These are phyloP conservation scores for Pterocarpus santalinus DNA, from an alignment of 306 rosid species.

Conservation along the genomic window DNA sequence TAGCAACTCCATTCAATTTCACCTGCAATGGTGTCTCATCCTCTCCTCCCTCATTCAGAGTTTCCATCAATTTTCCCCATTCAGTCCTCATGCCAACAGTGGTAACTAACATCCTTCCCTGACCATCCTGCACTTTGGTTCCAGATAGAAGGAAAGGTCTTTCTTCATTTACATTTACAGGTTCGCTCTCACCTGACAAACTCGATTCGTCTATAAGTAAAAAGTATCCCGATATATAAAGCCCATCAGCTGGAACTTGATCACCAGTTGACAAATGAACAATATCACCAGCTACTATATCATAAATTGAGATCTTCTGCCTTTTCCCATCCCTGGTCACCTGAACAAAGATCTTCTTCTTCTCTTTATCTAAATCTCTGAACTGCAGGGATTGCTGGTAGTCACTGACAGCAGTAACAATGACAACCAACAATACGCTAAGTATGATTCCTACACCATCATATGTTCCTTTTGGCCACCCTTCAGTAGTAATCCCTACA, in stretches of 20 bases:
- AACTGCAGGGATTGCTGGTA: slow-evolving; percentile 91
- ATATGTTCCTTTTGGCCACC: slow-evolving; percentile 89
- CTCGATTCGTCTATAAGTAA: slow-evolving; percentile 89
- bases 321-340: slow-evolving; percentile 85
- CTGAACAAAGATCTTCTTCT: slow-evolving; percentile 85
- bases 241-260: slow-evolving; percentile 97
- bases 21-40: slow-evolving; percentile 99
- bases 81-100: slow-evolving; percentile 98
- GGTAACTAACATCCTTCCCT: slow-evolving; percentile 89
- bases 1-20: slow-evolving; percentile 95
- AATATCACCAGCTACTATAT: slow-evolving; percentile 88
- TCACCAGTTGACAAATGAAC: slow-evolving; percentile 92
- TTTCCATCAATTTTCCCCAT: slow-evolving; percentile 99
- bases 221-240: slow-evolving; percentile 76
- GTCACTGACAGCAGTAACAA: slow-evolving; percentile 92
- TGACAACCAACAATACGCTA: slow-evolving; percentile 80
- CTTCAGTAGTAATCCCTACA: slow-evolving; percentile 90
- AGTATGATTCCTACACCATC: slow-evolving; percentile 93
- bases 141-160: slow-evolving; percentile 95
- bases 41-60: slow-evolving; percentile 90
- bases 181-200: slow-evolving; percentile 97
- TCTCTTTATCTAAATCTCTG: slow-evolving; percentile 82
- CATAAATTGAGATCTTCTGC: slow-evolving; percentile 75
- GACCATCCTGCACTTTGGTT: slow-evolving; percentile 96
- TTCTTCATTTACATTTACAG: slow-evolving; percentile 61